A percentile compares a stretch with the other conserved stretches of the same genome.
phyloP scores from a whole-genome alignment of 2,329 filamentous ascomycete species.

The Teratosphaeria viscida region DNA sequence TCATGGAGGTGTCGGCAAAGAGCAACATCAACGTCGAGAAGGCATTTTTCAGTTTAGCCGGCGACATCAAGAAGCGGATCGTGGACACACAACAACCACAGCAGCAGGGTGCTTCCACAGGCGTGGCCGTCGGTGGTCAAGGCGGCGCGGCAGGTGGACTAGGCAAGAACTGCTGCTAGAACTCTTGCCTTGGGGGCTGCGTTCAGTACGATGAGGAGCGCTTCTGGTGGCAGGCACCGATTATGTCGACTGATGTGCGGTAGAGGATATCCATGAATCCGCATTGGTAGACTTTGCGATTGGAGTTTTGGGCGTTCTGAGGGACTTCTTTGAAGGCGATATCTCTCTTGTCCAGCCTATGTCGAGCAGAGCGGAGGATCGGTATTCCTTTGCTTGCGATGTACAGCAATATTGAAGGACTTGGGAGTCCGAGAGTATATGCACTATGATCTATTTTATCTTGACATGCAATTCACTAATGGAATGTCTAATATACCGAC shows the following conservation, averaged over 20 bases:
- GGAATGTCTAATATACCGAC: too few relatives aligned
- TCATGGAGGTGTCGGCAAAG: slow-evolving; percentile 97
- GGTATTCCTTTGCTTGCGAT: neutral
- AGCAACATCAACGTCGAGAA: slow-evolving; percentile 99
- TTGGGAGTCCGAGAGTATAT: neutral
- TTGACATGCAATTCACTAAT: too few relatives aligned
- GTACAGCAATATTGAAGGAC: neutral
- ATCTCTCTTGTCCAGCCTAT: neutral
- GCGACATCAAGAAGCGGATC: slow-evolving; percentile 96
- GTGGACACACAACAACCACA: slow-evolving; percentile 65
- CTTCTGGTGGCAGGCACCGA: neutral
- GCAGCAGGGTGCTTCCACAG: slow-evolving; percentile 59
- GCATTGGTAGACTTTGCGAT: neutral
- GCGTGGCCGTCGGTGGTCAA: slow-evolving; percentile 21
- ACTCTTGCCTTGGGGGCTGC: neutral
- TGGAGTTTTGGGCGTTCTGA: neutral
- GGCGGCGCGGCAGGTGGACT: slow-evolving; percentile 20
- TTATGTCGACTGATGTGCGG: neutral
- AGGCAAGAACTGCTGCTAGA: slow-evolving; percentile 56
- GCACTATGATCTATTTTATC: too few relatives aligned
- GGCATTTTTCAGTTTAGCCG: slow-evolving; percentile 89
- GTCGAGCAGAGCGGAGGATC: neutral
- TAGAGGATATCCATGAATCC: neutral
- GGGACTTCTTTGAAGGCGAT: neutral
- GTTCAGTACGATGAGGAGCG: neutral